These are phyloP conservation scores for Tulasnella sp. DNA, from an alignment of 768 basidiomycete species.

Conservation along the genomic window DNA sequence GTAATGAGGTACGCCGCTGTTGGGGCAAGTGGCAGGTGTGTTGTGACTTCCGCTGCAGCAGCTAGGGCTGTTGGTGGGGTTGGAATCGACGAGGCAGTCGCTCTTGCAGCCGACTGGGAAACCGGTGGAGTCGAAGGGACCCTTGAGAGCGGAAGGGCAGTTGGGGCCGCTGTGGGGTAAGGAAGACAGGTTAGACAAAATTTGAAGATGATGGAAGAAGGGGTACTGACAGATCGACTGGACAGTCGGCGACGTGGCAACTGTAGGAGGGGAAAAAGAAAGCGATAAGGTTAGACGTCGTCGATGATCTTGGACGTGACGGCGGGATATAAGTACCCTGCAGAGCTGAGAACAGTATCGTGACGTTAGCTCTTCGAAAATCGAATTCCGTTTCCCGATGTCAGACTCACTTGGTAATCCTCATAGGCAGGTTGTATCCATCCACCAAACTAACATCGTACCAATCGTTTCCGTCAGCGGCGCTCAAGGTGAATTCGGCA, in stretches of 20 bases:
- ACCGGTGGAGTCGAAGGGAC: slow-evolving; percentile 20
- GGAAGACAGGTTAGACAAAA: background rate
- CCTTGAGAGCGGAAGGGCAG: slow-evolving; percentile 4
- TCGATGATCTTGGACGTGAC: background rate
- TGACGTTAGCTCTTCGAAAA: background rate
- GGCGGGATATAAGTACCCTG: background rate
- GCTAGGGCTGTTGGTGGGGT: slow-evolving; percentile 22
- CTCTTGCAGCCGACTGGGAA: slow-evolving; percentile 26
- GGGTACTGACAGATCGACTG: background rate
- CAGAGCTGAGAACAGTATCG: background rate
- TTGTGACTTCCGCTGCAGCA: slow-evolving; percentile 25
- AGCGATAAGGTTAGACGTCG: background rate
- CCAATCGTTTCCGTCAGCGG: slow-evolving; percentile 12
- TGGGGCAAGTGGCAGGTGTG: slow-evolving; percentile 26
- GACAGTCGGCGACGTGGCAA: slow-evolving; percentile 2
- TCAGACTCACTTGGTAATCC: slow-evolving; percentile 19
- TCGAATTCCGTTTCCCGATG: background rate
- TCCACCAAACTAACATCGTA: slow-evolving; percentile 24
- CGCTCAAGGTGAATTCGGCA: slow-evolving; percentile 23
- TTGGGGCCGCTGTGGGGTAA: background rate
- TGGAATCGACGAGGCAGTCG: slow-evolving; percentile 25
- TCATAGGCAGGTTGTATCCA: slow-evolving; percentile 24
- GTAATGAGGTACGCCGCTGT: slow-evolving; percentile 21
- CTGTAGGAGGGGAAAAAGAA: background rate
- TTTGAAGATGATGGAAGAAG: background rate